These are phyloP conservation scores for Microthlaspi erraticum DNA, from an alignment of 345 rosid species.

Conservation along the genomic window DNA sequence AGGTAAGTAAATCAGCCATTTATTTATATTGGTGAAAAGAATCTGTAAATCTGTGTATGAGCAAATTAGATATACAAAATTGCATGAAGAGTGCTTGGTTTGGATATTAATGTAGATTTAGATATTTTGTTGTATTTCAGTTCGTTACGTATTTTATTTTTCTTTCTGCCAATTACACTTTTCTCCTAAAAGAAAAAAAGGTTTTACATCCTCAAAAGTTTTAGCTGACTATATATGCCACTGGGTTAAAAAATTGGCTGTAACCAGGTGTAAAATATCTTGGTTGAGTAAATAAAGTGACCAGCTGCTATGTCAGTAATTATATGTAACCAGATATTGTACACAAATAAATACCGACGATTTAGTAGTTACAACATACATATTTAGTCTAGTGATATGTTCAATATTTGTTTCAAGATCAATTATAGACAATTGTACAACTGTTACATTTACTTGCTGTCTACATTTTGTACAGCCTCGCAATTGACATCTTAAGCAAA, in stretches of 20 bases:
- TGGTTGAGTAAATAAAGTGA: not conserved
- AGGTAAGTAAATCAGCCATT: not conserved
- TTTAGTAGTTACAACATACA: not conserved
- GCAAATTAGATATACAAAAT: slow-evolving; percentile 2
- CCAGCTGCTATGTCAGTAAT: not conserved
- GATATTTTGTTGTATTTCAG: slow-evolving; percentile 25
- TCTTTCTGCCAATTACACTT: slow-evolving; percentile 34
- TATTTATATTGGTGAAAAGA: not conserved
- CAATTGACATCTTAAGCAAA: slow-evolving; percentile 7
- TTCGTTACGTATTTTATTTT: slow-evolving; percentile 24
- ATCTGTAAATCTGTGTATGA: not conserved
- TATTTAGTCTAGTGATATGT: not conserved
- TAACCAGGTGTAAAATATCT: not conserved
- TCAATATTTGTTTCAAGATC: not conserved
- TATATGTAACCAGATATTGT: too few species aligned
- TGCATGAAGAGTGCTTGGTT: not conserved
- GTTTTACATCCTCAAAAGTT: slow-evolving; percentile 24
- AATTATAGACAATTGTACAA: not conserved
- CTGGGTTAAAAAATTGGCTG: too few species aligned
- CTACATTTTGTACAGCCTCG: slow-evolving; percentile 16
- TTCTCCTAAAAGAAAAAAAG: not conserved
- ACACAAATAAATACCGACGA: too few species aligned
- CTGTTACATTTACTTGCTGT: not conserved
- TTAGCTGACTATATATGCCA: too few species aligned
- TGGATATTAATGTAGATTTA: slow-evolving; percentile 1